Percentiles rank a stretch among this genome's conserved stretches.
Evolutionary conservation across 805 yeast species (phyloP).

Genomic region (Candida vaughaniae): DNA sequence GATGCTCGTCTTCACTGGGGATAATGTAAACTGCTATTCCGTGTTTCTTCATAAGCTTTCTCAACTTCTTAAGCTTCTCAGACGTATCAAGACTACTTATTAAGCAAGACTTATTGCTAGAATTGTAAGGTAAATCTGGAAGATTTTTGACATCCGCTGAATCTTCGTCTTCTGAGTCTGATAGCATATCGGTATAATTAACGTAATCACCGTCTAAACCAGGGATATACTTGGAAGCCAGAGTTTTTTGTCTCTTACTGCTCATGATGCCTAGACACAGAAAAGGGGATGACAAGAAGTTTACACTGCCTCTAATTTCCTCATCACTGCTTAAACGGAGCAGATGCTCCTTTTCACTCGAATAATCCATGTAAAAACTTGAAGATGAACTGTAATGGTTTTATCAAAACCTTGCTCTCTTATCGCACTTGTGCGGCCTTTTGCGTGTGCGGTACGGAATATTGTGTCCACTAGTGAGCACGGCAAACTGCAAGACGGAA

Average conservation of each 20-base stretch:
- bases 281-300: conserved; percentile 2
- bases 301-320: neutral
- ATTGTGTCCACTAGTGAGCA: too few species aligned
- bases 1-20: conserved; percentile 92
- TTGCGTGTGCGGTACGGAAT: too few species aligned
- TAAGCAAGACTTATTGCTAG: conserved; percentile 4
- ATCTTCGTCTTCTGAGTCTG: conserved; percentile 13
- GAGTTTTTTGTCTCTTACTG: neutral
- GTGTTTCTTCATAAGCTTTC: conserved; percentile 61
- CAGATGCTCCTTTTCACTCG: conserved; percentile 4
- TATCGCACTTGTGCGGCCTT: too few species aligned
- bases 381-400: too few species aligned
- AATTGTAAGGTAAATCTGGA: conserved; percentile 25
- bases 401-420: too few species aligned
- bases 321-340: conserved; percentile 1
- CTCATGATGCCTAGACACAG: conserved; percentile 4
- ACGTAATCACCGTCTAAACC: neutral
- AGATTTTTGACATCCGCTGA: conserved; percentile 15
- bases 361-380: too few species aligned
- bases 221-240: neutral
- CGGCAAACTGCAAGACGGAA: too few species aligned
- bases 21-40: conserved; percentile 72
- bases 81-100: conserved; percentile 45
- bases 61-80: conserved; percentile 55
- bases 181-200: neutral